Conservation (phyloP, 345 rosid species). For the Cochlearia excelsa region DNA sequence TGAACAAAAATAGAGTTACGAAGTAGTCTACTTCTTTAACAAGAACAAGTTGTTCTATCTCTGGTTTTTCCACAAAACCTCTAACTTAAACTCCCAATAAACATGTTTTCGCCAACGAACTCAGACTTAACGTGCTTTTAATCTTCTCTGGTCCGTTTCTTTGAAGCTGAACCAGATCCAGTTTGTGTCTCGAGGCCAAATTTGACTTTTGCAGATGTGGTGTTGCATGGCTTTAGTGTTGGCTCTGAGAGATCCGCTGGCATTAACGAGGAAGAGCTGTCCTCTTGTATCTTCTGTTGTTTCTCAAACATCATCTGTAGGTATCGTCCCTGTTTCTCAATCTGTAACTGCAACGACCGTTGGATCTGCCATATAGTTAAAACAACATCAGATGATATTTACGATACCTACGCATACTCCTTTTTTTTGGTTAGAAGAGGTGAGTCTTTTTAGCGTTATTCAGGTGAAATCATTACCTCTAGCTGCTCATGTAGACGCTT, state of each 20-base stretch:
- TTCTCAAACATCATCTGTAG: slow-evolving; percentile 64
- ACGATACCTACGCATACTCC: background rate
- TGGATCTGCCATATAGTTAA: slow-evolving; percentile 23
- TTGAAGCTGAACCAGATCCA: slow-evolving; percentile 21
- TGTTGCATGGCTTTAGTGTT: slow-evolving; percentile 23
- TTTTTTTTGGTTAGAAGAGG: background rate
- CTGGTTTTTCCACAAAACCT: slow-evolving; percentile 10
- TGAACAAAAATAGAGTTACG: slow-evolving; percentile 3
- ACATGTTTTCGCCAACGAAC: background rate
- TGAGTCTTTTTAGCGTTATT: background rate
- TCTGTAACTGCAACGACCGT: slow-evolving; percentile 36
- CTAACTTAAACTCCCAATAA: slow-evolving; percentile 21
- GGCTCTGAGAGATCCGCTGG: slow-evolving; percentile 16
- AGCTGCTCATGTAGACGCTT: slow-evolving; percentile 96
- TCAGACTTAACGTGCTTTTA: slow-evolving; percentile 14
- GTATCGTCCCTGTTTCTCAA: slow-evolving; percentile 33
- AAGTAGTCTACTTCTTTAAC: too few relatives aligned
- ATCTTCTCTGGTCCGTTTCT: slow-evolving; percentile 42
- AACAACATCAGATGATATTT: slow-evolving; percentile 14
- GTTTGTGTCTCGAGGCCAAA: slow-evolving; percentile 2
- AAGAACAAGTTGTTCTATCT: slow-evolving; percentile 23
- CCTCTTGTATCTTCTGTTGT: slow-evolving; percentile 46
- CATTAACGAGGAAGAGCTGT: slow-evolving; percentile 30
- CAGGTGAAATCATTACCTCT: slow-evolving; percentile 53
- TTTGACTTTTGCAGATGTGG: slow-evolving; percentile 2